Conservation (phyloP, 2,329 filamentous ascomycete species). For the Beauveria pseudobassiana region DNA sequence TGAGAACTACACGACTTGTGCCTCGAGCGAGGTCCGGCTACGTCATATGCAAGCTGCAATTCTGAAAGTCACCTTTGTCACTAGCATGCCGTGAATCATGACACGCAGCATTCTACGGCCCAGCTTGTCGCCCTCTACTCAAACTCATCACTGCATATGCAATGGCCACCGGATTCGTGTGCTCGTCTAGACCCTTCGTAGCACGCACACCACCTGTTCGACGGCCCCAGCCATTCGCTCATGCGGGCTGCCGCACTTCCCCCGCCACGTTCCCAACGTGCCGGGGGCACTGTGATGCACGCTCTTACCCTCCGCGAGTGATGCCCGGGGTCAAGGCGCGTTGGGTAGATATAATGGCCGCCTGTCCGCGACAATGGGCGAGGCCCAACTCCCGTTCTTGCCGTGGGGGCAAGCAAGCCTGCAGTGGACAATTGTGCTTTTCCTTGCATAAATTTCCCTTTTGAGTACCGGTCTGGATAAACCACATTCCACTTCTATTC, state of each 20-base stretch:
- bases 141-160: background rate
- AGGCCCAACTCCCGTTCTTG: conserved; percentile 1
- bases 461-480: background rate
- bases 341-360: conserved; percentile 7
- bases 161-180: background rate
- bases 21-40: background rate
- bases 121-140: background rate
- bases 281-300: background rate
- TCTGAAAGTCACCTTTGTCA: background rate
- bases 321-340: background rate
- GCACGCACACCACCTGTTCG: conserved; percentile 1
- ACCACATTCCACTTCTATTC: background rate
- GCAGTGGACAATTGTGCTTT: background rate
- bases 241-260: background rate
- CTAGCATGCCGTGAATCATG: background rate
- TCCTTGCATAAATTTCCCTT: background rate
- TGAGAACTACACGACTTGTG: background rate
- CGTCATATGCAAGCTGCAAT: background rate
- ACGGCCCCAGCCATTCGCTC: background rate
- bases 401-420: background rate
- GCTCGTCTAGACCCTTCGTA: background rate
- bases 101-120: background rate
- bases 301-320: background rate
- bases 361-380: background rate
- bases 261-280: background rate